Conservation (phyloP, 2,329 filamentous ascomycete species). For the Capronia americana region DNA sequence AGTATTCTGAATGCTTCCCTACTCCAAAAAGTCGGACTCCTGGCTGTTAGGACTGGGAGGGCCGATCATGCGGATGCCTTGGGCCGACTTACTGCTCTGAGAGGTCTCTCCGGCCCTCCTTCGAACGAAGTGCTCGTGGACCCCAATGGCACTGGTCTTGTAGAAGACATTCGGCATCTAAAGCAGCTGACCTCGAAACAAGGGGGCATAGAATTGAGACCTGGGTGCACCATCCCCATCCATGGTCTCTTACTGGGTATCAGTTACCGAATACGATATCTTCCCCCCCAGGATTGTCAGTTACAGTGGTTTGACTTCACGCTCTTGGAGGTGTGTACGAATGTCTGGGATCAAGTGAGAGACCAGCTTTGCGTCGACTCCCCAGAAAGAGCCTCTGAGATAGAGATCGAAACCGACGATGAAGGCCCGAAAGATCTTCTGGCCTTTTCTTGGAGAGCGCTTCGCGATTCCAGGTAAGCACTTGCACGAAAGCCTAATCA, state of each 20-base stretch:
- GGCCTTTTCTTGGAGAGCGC: slow-evolving; percentile 91
- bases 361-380: slow-evolving; percentile 89
- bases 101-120: background rate
- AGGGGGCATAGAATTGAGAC: slow-evolving; percentile 13
- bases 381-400: slow-evolving; percentile 77
- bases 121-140: background rate
- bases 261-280: slow-evolving; percentile 27
- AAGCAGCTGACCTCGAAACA: slow-evolving; percentile 9
- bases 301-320: slow-evolving; percentile 49
- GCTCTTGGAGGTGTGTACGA: slow-evolving; percentile 66
- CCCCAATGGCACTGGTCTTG: background rate
- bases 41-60: slow-evolving; percentile 74
- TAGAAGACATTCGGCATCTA: slow-evolving; percentile 1
- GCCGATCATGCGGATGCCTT: slow-evolving; percentile 93
- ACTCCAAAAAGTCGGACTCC: slow-evolving; percentile 57
- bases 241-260: slow-evolving; percentile 36
- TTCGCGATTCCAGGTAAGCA: slow-evolving; percentile 87
- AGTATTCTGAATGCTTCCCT: slow-evolving; percentile 51
- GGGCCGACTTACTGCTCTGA: slow-evolving; percentile 53
- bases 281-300: slow-evolving; percentile 15
- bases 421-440: slow-evolving; percentile 83
- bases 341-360: slow-evolving; percentile 79
- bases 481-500: background rate
- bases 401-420: slow-evolving; percentile 71
- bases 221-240: slow-evolving; percentile 29